Evolutionary conservation across 2,329 filamentous ascomycete genomes (phyloP).

Genomic region (Akanthomyces lecanii): DNA sequence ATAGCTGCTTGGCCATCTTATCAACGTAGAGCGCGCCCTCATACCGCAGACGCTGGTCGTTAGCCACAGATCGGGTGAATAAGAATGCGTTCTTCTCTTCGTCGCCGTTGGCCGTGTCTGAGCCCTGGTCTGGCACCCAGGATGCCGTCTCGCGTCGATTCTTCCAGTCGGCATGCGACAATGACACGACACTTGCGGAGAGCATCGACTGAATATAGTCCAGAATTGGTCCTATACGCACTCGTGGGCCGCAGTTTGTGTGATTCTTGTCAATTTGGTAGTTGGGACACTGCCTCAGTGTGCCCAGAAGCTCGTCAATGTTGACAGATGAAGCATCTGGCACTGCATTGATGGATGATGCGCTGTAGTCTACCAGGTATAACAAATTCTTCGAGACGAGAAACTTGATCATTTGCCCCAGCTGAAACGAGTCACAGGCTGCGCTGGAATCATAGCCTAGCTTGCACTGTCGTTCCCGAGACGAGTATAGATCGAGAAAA

Average conservation of each 20-base stretch:
- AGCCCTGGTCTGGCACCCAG: conserved; percentile 33
- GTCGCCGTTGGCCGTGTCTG: conserved; percentile 19
- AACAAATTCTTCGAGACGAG: conserved; percentile 58
- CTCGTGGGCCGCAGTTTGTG: conserved; percentile 66
- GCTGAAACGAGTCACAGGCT: conserved; percentile 72
- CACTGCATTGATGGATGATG: conserved; percentile 41
- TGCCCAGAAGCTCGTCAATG: conserved; percentile 55
- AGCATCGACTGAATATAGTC: conserved; percentile 60
- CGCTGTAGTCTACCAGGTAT: conserved; percentile 53
- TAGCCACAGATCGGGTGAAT: conserved; percentile 48
- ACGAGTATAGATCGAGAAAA: conserved; percentile 64
- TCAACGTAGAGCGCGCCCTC: conserved; percentile 48
- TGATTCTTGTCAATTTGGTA: conserved; percentile 75
- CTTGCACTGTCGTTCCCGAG: conserved; percentile 63
- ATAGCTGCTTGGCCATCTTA: conserved; percentile 48
- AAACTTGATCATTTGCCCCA: conserved; percentile 74
- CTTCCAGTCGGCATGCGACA: conserved; percentile 46
- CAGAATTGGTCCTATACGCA: conserved; percentile 60
- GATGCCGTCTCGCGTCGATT: conserved; percentile 35
- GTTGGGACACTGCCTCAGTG: conserved; percentile 60
- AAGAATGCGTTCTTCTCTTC: conserved; percentile 33
- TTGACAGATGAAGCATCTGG: conserved; percentile 54
- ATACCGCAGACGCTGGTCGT: conserved; percentile 46
- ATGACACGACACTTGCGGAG: conserved; percentile 40
- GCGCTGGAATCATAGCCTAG: conserved; percentile 69